Percentiles rank a stretch among this genome's conserved stretches.
Conservation (phyloP, 768 basidiomycete species). For the Trametes cinnabarina region DNA sequence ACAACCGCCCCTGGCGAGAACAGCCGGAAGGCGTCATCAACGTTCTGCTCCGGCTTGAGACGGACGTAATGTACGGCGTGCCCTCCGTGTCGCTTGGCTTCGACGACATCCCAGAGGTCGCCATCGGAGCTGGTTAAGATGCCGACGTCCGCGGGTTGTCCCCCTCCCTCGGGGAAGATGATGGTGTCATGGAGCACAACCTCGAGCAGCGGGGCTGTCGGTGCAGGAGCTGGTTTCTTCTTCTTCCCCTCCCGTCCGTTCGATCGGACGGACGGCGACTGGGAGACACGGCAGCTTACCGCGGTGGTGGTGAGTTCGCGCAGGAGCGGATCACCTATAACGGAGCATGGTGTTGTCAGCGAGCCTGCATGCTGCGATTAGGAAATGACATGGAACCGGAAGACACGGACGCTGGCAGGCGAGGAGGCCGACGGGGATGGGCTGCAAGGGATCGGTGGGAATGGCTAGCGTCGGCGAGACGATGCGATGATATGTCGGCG, state of each 20-base stretch:
- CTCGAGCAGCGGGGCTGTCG: constrained; percentile 55
- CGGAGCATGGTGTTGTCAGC: background rate
- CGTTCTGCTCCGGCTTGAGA: constrained; percentile 34
- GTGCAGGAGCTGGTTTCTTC: constrained; percentile 50
- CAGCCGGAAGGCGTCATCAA: constrained; percentile 42
- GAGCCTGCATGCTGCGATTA: background rate
- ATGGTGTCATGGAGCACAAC: constrained; percentile 73
- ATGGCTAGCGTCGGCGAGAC: constrained; percentile 55
- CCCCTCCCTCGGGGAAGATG: constrained; percentile 81
- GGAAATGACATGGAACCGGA: background rate
- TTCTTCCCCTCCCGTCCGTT: constrained; percentile 42
- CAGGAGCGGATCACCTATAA: constrained; percentile 67
- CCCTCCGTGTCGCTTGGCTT: constrained; percentile 67
- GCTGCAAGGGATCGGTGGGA: constrained; percentile 45
- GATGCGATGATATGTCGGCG: constrained; percentile 63
- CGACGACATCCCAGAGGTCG: constrained; percentile 55
- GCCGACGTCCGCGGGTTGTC: constrained; percentile 78
- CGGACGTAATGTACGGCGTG: constrained; percentile 74
- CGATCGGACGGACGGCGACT: constrained; percentile 38
- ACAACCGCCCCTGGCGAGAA: constrained; percentile 55
- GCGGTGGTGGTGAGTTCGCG: constrained; percentile 56
- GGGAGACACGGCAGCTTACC: constrained; percentile 47
- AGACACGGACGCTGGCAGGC: constrained; percentile 67
- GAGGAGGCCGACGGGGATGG: constrained; percentile 73
- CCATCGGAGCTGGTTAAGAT: constrained; percentile 45